A percentile compares a stretch with the other conserved stretches of the same genome.
Evolutionary conservation across 768 basidiomycete genomes (phyloP).

Genomic region (Tubosaeta brunneosetosa): DNA sequence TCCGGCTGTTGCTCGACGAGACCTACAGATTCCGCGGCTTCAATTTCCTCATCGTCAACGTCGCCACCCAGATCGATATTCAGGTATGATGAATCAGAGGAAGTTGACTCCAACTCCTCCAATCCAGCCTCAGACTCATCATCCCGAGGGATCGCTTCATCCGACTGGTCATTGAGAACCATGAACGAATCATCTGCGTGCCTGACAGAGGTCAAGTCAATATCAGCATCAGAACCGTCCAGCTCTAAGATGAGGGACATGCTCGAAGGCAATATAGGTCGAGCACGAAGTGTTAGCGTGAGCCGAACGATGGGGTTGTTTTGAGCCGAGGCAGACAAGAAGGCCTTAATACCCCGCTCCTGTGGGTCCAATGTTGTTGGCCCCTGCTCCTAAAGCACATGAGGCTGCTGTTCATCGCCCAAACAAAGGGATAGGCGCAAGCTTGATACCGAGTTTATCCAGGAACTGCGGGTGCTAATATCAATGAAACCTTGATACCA

Average conservation of each 20-base stretch:
- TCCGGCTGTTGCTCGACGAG: slow-evolving; percentile 8
- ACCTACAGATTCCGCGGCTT: slow-evolving; percentile 10
- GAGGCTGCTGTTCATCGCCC: slow-evolving; percentile 13
- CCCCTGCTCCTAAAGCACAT: not conserved
- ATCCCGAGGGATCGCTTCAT: slow-evolving; percentile 3
- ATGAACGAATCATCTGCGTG: slow-evolving; percentile 10
- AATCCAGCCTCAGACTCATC: not conserved
- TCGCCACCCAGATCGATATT: slow-evolving; percentile 14
- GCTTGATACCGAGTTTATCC: slow-evolving; percentile 9
- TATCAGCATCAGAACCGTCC: slow-evolving; percentile 7
- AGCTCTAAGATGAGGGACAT: slow-evolving; percentile 18
- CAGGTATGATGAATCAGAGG: slow-evolving; percentile 20
- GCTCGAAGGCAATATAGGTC: not conserved
- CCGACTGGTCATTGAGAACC: slow-evolving; percentile 1
- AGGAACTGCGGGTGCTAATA: not conserved
- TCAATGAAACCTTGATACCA: slow-evolving; percentile 16
- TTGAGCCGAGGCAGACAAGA: not conserved
- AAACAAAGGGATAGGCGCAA: slow-evolving; percentile 22
- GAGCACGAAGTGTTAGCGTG: not conserved
- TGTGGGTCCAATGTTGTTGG: slow-evolving; percentile 16
- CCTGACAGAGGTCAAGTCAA: slow-evolving; percentile 1
- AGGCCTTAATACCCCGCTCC: slow-evolving; percentile 4
- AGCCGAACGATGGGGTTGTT: not conserved
- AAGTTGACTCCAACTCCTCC: slow-evolving; percentile 14
- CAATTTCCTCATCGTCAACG: slow-evolving; percentile 13